Evolutionary conservation across 805 yeast genomes (phyloP).

Genomic region (Saccharomycopsis guyanensis): DNA sequence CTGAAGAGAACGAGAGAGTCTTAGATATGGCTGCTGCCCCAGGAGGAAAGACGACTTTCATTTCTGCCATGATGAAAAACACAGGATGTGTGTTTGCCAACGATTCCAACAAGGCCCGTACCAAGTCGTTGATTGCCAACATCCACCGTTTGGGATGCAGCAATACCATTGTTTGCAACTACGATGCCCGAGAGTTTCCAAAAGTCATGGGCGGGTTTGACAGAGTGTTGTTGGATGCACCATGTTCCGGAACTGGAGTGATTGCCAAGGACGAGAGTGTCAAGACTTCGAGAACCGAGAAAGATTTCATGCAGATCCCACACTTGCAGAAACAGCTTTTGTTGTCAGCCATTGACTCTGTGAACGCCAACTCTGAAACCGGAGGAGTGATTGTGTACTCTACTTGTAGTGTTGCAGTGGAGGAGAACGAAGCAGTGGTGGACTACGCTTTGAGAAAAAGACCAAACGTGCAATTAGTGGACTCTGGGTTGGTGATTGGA

Average conservation of each 20-base stretch:
- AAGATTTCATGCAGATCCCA: conserved; percentile 94
- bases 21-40: conserved; percentile 91
- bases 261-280: conserved; percentile 96
- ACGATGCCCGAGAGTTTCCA: conserved; percentile 98
- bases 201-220: conserved; percentile 98
- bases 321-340: conserved; percentile 92
- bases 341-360: conserved; percentile 93
- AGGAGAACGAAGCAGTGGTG: conserved; percentile 98
- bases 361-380: conserved; percentile 83
- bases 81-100: conserved; percentile 97
- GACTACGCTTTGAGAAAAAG: conserved; percentile 94
- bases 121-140: conserved; percentile 93
- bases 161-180: conserved; percentile 92
- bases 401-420: conserved; percentile 97
- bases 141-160: conserved; percentile 96
- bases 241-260: conserved; percentile 99
- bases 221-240: conserved; percentile 91
- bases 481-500: conserved; percentile 87
- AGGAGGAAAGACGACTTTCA: conserved; percentile 55
- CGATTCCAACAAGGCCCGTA: conserved; percentile 93
- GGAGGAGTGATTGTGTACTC: conserved; percentile 96
- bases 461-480: conserved; percentile 92
- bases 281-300: conserved; percentile 87
- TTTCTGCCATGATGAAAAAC: conserved; percentile 84
- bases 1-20: conserved; percentile 94